A percentile compares a stretch with the other conserved stretches of the same genome.
These are phyloP conservation scores for Microstegium vimineum DNA, from an alignment of 176 grass and related monocot genomes.

Conservation along the genomic window DNA sequence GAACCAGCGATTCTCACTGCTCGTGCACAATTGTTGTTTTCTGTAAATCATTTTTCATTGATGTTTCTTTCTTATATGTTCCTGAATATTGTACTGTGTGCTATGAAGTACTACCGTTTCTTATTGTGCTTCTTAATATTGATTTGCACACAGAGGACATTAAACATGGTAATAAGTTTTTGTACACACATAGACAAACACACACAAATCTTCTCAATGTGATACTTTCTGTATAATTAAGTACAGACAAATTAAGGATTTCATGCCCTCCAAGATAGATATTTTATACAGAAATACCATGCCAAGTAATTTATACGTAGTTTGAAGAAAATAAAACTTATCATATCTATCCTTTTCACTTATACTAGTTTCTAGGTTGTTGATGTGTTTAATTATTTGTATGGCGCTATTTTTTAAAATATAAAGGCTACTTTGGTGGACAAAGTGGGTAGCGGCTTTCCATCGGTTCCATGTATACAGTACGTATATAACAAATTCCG, in stretches of 20 bases:
- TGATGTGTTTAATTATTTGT: neutral
- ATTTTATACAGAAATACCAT: neutral
- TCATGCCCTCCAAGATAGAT: neutral
- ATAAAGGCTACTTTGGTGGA: too few species aligned
- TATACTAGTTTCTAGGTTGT: too few species aligned
- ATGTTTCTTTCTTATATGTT: neutral
- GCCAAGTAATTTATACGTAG: neutral
- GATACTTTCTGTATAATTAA: neutral
- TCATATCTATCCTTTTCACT: neutral
- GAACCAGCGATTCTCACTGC: too few species aligned
- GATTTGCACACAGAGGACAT: slow-evolving; percentile 69
- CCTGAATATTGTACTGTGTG: neutral
- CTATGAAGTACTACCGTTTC: neutral
- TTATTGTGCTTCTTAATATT: neutral
- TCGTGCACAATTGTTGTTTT: neutral
- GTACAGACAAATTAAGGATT: neutral
- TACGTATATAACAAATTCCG: too few species aligned
- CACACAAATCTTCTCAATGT: neutral
- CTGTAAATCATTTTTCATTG: neutral
- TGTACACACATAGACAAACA: neutral
- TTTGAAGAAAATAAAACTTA: neutral
- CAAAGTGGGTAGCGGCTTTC: too few species aligned
- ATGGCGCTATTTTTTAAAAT: too few species aligned
- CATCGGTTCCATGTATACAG: too few species aligned
- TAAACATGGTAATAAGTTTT: slow-evolving; percentile 63